Evolutionary conservation across 306 rosid species (phyloP), one percentile per base, ranked within the genome.

Genomic region (Castanospermum australe): DNA sequence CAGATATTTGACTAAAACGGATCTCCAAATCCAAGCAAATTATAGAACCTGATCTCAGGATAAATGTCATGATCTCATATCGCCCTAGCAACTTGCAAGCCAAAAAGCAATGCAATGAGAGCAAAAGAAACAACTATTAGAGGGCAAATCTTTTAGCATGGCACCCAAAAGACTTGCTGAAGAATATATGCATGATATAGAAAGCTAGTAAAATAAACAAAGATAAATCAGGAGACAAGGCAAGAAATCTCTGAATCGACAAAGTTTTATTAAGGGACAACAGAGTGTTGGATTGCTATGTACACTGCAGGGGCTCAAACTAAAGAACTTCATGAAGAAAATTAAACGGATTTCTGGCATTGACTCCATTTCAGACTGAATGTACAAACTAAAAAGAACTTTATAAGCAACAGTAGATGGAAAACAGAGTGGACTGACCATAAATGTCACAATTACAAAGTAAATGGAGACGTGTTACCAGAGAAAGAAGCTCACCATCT

Each of bases 201-300:
- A n/a, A n/a, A n/a, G n/a, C n/a, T 35, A 10, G 18, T 47, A 15
- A 51, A 73, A 20, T 17, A 22, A 83, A 54, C 15, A 72, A 47
- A 62, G 50, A 45, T 17, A 47, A 59, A 73, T 48, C 28, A 15
- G 28, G 4, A 79, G 48, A 48, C 62, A 65, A 65, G 15, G 28
- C 39, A 61, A 77, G 69, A 63, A 72, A 56, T 13, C 45, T 28
- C 28, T 35, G 73, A 68, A 63, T 70, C 82, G 33, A 64, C 65
- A 20, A 24, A 12, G 52, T 52, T 52, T 59, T 47, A 76, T 36
- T 48, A 15, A 55, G 1, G 22, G 6, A 61, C 13, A 44, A 8
- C 55, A n/a, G 45, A 9, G 55, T 21, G 18, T 45, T 25, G 75
- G 20, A 73, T 0, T 35, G 60, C 51, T 8, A 6, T 28, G 5